Conservation (phyloP, 2,329 filamentous ascomycete genomes). For the Piedraia hortae region DNA sequence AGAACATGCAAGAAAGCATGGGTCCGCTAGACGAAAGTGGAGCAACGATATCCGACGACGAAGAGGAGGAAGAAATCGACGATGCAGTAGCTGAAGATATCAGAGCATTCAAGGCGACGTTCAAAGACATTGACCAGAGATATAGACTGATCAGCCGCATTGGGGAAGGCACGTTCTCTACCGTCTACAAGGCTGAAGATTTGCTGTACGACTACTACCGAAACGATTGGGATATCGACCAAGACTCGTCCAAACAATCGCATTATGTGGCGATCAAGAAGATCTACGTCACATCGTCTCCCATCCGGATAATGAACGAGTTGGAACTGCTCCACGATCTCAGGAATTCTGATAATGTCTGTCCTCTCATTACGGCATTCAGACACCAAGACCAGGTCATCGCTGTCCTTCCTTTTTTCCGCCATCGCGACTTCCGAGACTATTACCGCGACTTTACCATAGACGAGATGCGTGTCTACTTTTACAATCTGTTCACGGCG, state of each 20-base stretch:
- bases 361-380: constrained; percentile 91
- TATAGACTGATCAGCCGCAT: constrained; percentile 91
- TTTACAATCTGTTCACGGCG: constrained; percentile 65
- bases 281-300: constrained; percentile 95
- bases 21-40: constrained; percentile 23
- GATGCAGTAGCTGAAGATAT: constrained; percentile 58
- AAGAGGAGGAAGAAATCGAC: constrained; percentile 38
- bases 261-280: constrained; percentile 95
- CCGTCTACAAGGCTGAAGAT: constrained; percentile 95
- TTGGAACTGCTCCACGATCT: constrained; percentile 79
- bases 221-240: constrained; percentile 63
- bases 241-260: constrained; percentile 16
- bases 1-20: constrained; percentile 21
- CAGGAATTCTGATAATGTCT: constrained; percentile 57
- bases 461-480: constrained; percentile 66
- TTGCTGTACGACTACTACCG: constrained; percentile 56
- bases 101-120: constrained; percentile 52
- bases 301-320: constrained; percentile 80
- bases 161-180: constrained; percentile 94
- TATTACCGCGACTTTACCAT: constrained; percentile 84
- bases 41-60: constrained; percentile 23
- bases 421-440: constrained; percentile 76
- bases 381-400: constrained; percentile 82
- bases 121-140: constrained; percentile 55
- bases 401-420: constrained; percentile 82